A percentile compares a stretch with the other conserved stretches of the same genome.
Evolutionary conservation across 306 rosid species (phyloP).

Genomic region (Acacia confusa): DNA sequence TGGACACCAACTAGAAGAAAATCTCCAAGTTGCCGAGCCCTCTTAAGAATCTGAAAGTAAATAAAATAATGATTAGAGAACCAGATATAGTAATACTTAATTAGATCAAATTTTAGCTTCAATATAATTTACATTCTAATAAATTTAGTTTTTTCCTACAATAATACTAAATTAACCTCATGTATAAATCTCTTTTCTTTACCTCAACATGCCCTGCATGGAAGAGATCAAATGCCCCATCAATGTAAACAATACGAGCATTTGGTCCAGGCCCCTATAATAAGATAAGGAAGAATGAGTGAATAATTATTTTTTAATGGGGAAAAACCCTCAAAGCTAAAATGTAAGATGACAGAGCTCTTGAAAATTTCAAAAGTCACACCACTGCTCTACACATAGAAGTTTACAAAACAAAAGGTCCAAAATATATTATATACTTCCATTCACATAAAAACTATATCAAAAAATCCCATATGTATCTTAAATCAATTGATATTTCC

Average conservation of each 20-base stretch:
- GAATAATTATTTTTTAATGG: neutral
- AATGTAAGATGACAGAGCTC: neutral
- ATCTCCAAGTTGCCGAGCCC: slow-evolving; percentile 92
- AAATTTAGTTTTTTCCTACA: slow-evolving; percentile 25
- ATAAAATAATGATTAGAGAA: slow-evolving; percentile 24
- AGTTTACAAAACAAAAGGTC: neutral
- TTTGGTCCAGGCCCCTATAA: slow-evolving; percentile 92
- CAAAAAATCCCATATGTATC: neutral
- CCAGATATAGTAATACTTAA: slow-evolving; percentile 11
- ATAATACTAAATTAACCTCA: slow-evolving; percentile 14
- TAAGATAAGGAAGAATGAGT: slow-evolving; percentile 23
- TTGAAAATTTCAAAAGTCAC: neutral
- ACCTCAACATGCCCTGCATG: slow-evolving; percentile 99
- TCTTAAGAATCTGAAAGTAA: slow-evolving; percentile 72
- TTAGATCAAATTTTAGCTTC: neutral
- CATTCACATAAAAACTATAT: slow-evolving; percentile 1
- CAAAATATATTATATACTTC: neutral
- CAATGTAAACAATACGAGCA: slow-evolving; percentile 92
- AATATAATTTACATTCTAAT: neutral
- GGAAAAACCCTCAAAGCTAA: slow-evolving; percentile 14
- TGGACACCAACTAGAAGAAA: slow-evolving; percentile 92
- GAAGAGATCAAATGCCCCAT: slow-evolving; percentile 99
- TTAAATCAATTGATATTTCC: neutral
- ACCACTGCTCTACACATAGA: neutral
- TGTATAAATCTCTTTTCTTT: slow-evolving; percentile 18